Evolutionary conservation across 106 monocot species (phyloP), one percentile per base, ranked within the genome.

Genomic region (Dioscorea alata): DNA sequence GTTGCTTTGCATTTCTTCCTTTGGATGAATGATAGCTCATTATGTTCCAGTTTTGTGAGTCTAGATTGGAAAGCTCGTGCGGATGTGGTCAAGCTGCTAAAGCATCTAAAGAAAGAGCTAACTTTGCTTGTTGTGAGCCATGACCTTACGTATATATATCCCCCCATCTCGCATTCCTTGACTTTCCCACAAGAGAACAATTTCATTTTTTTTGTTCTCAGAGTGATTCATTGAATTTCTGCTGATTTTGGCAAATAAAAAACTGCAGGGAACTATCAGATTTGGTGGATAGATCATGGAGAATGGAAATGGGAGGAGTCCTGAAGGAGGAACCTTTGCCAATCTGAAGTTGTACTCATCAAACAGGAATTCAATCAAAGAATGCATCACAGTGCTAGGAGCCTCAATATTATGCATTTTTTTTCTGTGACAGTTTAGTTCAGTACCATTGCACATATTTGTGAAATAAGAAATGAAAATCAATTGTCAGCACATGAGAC

Each of bases 11-110:
- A 61, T 68, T n/a, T 8, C 51, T 22, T 54, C 15, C 49, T 8
- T 57, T 48, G 2, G 20, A 8, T 14, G 57, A 49, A 0, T 61
- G 9, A 4, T 49, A 24, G 5, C 58, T 35, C 13, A 10, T 20
- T 35, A 59, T 8, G 17, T 72, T 33, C 74, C 64, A 31, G 10
- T 33, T 48, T 61, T 73, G 10, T 62, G 50, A 23, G 23, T 57
- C 58, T 53, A 97, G 92, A 97, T 89, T 97, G 96, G 96, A 89
- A 85, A 75, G 96, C 96, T 50, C 86, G 92, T 48, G 79, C 80
- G 60, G 96, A 97, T 79, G 91, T 97, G 71, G 89, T 92, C 64
- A 92, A 89, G 67, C 65, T 97, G 65, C 68, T 97, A 23, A 89
- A 82, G 70, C 62, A 82, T 71, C 71, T 96, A 33, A 96, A 92